These are phyloP conservation scores for Strombidium stylifer DNA, from an alignment of 73 alveolate genomes.

Conservation along the genomic window DNA sequence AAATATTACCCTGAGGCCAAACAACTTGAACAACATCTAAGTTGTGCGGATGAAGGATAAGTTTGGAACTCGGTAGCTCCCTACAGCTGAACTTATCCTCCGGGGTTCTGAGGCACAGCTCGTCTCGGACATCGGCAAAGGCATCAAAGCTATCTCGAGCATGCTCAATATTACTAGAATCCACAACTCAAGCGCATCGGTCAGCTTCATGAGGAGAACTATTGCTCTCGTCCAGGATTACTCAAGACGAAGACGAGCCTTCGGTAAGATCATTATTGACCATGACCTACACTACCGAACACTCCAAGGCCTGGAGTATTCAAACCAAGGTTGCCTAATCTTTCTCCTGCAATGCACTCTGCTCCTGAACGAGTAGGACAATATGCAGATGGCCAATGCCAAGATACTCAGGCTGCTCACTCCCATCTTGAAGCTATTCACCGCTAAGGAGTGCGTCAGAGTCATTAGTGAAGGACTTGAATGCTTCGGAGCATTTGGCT, in stretches of 20 bases:
- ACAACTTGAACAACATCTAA: constrained; percentile 62
- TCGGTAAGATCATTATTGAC: constrained; percentile 66
- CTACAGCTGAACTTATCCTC: constrained; percentile 86
- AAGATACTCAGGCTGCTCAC: constrained; percentile 70
- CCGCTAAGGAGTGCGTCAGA: constrained; percentile 72
- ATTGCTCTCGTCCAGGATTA: constrained; percentile 78
- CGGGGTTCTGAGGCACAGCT: constrained; percentile 60
- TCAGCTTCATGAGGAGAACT: constrained; percentile 71
- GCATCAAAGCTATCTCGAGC: constrained; percentile 72
- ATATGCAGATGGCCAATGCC: constrained; percentile 36
- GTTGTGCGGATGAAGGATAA: constrained; percentile 82
- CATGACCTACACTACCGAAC: constrained; percentile 55
- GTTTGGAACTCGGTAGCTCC: constrained; percentile 88
- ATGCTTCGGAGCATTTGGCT: constrained; percentile 84
- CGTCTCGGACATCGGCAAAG: constrained; percentile 71
- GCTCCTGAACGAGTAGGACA: constrained; percentile 54
- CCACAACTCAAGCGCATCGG: constrained; percentile 69
- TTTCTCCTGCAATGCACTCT: constrained; percentile 48
- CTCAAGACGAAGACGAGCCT: constrained; percentile 67
- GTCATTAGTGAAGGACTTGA: constrained; percentile 80
- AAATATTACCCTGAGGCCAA: constrained; percentile 28
- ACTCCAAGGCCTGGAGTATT: constrained; percentile 59
- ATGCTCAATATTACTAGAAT: constrained; percentile 80
- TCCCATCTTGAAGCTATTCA: constrained; percentile 75
- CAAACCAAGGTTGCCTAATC: constrained; percentile 64